Conservation (phyloP, 2,329 filamentous ascomycete species). For the Ophiostoma australiae region DNA sequence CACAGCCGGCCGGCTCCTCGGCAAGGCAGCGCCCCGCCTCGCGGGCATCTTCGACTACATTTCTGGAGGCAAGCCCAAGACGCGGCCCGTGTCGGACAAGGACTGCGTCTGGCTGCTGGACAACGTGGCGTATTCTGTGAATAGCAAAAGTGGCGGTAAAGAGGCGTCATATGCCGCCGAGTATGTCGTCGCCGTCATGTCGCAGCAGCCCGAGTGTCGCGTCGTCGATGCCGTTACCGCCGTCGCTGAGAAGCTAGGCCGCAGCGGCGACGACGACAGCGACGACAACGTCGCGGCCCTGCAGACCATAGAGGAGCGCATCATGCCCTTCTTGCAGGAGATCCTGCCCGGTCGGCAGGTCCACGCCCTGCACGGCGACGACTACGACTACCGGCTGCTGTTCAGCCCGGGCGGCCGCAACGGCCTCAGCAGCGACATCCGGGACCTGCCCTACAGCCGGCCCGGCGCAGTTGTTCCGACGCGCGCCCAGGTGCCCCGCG, state of each 20-base stretch:
- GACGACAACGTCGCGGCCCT: conserved; percentile 36
- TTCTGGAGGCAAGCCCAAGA: conserved; percentile 52
- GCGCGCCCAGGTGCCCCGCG: conserved; percentile 47
- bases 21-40: conserved; percentile 30
- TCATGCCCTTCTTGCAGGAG: conserved; percentile 73
- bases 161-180: conserved; percentile 66
- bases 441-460: conserved; percentile 46
- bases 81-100: conserved; percentile 53
- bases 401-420: conserved; percentile 67
- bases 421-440: conserved; percentile 64
- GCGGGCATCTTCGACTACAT: conserved; percentile 47
- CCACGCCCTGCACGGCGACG: conserved; percentile 53
- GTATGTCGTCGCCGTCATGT: conserved; percentile 77
- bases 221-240: conserved; percentile 64
- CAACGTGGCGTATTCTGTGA: conserved; percentile 65
- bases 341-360: conserved; percentile 67
- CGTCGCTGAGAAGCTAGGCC: conserved; percentile 63
- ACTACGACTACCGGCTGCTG: conserved; percentile 39
- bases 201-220: conserved; percentile 62
- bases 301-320: conserved; percentile 57
- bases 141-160: conserved; percentile 37
- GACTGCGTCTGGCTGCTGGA: conserved; percentile 87
- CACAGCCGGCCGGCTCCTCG: conserved; percentile 6
- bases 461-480: conserved; percentile 46
- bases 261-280: conserved; percentile 38